These are phyloP conservation scores for Nakaseomyces sp. DNA, from an alignment of 1,139 yeast genomes.

Conservation along the genomic window DNA sequence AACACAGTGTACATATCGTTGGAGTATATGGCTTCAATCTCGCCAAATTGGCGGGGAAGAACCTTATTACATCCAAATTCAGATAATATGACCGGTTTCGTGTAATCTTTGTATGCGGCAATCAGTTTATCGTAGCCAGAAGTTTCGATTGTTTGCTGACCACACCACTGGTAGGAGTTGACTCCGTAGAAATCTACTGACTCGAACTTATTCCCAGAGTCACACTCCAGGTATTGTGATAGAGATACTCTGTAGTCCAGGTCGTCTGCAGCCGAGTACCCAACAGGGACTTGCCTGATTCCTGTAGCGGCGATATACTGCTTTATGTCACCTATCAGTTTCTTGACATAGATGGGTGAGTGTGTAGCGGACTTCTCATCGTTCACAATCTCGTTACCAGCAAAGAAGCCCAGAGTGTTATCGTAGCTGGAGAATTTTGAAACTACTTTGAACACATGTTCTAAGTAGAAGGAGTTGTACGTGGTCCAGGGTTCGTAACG, in stretches of 20 bases:
- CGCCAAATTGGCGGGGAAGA: conserved; percentile 71
- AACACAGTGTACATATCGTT: conserved; percentile 69
- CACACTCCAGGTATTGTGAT: conserved; percentile 77
- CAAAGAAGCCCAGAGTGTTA: conserved; percentile 86
- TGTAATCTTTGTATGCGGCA: conserved; percentile 54
- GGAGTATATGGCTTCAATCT: conserved; percentile 63
- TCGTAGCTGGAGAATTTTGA: conserved; percentile 79
- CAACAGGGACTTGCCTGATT: conserved; percentile 72
- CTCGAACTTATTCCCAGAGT: conserved; percentile 39
- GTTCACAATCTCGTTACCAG: conserved; percentile 88
- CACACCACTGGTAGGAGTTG: conserved; percentile 97
- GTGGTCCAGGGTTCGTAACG: conserved; percentile 86
- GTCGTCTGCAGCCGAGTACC: conserved; percentile 96
- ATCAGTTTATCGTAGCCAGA: conserved; percentile 79
- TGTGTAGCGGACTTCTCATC: conserved; percentile 63
- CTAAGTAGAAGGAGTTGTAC: conserved; percentile 58
- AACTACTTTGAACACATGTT: conserved; percentile 69
- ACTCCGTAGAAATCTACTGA: conserved; percentile 90
- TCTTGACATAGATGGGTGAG: conserved; percentile 67
- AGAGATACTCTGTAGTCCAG: conserved; percentile 62
- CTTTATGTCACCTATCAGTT: conserved; percentile 73
- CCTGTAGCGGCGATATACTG: conserved; percentile 50
- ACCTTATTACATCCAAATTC: conserved; percentile 92
- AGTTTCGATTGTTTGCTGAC: conserved; percentile 67
- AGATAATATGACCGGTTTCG: conserved; percentile 78